Base-by-base conservation (phyloP, 2,329 filamentous ascomycete species). In the Fusarium albidum region DNA sequence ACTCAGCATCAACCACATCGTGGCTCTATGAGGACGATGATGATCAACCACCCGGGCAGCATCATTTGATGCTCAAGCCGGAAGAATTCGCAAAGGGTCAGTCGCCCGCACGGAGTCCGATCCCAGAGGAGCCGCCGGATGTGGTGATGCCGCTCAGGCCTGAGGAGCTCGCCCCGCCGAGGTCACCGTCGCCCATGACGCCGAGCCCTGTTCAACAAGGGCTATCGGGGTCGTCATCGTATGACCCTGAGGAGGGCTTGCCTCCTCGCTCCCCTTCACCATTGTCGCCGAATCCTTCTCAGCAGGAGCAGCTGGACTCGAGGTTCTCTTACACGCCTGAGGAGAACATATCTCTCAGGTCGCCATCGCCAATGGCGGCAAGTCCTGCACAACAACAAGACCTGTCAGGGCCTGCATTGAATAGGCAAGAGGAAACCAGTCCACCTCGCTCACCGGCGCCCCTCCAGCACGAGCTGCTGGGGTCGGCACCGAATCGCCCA, bases 1-100 rank as follows among this genome's bases (percentile, higher is more conserved):
- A 45, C 59, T 61, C 58, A 9, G 47, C 54, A 15, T 61, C 58
- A 8, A 61, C 58, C 18, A 28, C 42, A n/a, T 60, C 57, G 6
- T 49, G 50, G 18, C 29, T 44, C 7, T 51, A 61, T 26, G 49
- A 41, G n/a, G 57, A 61, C 18, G 35, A 50, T 17, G 42, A 31
- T 13, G 21, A n/a, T n/a, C n/a, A 21, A 21, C 21, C 21, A 21
- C 4, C 21, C 4, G 21, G 21, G 7, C 21, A 21, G 21, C 21
- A 21, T 12, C 41, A 53, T 12, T 13, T 38, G 12, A 28, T 13
- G 14, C 10, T 40, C 2, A 58, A 49, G 10, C 54, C 45, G n/a
- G 49, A 51, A 25, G 49, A 52, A 26, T 61, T 61, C 32, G 28
- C 35, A n/a, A 41, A 43, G n/a, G 34, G 35, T 5, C 45, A 61